Base-by-base conservation (phyloP, 805 yeast species). In the Myxozyma udenii region DNA sequence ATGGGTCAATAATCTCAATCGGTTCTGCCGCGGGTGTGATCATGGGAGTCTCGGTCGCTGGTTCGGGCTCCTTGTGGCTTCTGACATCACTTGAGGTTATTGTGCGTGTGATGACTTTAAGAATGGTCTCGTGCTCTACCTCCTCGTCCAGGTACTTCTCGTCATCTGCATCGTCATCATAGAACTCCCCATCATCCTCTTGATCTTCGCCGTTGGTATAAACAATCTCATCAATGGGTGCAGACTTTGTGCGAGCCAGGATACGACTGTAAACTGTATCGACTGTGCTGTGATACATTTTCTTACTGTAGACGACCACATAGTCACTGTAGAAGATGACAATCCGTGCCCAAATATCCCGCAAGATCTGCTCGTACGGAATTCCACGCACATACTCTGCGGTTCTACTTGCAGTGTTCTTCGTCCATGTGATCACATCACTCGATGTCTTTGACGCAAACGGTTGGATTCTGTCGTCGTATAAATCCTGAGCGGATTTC, bases 21-120 rank as follows among this genome's bases (percentile, higher is more conserved):
- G 19, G 39, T 9, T 37, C 30, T 3, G 52, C 58, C 21, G 48
- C 39, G 23, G 58, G 56, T 1, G 58, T 54, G 18, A 47, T 36
- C 19, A 23, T 33, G 6, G 58, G 58, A 3, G 51, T 48, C 12
- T 35, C 24, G 16, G n/a, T 11, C 12, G 42, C 24, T 12, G 46
- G 12, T 19, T 12, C n/a, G 22, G 16, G n/a, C n/a, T n/a, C n/a
- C n/a, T n/a, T n/a, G n/a, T n/a, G n/a, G n/a, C n/a, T n/a, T n/a
- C n/a, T 7, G 12, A 21, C 22, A 19, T 5, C 25, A 6, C 39
- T n/a, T 24, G 11, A 4, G 6, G 35, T 5, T 12, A 7, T 12
- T 3, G 35, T 28, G 7, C n/a, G 21, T 30, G 51, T n/a, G 47
- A 35, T 18, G 39, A 18, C 11, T 5, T 7, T n/a, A 35, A 35